phyloP scores from a whole-genome alignment of 768 basidiomycete genomes.

The Xerocomus potaroensis region DNA sequence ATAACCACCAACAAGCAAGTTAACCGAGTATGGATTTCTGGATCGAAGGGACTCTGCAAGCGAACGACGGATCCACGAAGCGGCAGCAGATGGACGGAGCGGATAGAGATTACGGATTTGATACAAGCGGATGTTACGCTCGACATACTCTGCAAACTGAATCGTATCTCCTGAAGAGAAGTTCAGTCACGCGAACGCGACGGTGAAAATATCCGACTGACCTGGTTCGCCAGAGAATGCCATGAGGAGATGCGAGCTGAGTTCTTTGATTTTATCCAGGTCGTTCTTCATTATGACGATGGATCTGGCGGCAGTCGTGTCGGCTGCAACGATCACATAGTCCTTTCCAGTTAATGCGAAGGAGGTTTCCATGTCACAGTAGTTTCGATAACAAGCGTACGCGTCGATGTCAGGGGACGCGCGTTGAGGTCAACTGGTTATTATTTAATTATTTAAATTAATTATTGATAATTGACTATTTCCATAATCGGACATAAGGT shows the following conservation, averaged over 20 bases:
- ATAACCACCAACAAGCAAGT: slow-evolving; percentile 89
- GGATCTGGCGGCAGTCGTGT: slow-evolving; percentile 83
- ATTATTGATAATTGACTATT: slow-evolving; percentile 1
- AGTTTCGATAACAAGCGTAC: slow-evolving; percentile 10
- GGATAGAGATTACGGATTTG: slow-evolving; percentile 92
- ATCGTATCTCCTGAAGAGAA: slow-evolving; percentile 76
- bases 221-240: slow-evolving; percentile 94
- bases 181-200: not conserved
- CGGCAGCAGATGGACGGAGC: slow-evolving; percentile 85
- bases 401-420: slow-evolving; percentile 25
- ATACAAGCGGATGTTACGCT: slow-evolving; percentile 93
- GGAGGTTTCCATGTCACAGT: slow-evolving; percentile 74
- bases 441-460: slow-evolving; percentile 9
- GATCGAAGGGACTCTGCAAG: slow-evolving; percentile 89
- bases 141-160: slow-evolving; percentile 94
- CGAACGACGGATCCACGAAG: slow-evolving; percentile 90
- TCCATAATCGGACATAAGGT: too few species aligned
- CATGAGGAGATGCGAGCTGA: slow-evolving; percentile 92
- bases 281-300: slow-evolving; percentile 98
- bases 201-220: slow-evolving; percentile 23
- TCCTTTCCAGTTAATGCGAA: slow-evolving; percentile 91
- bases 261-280: slow-evolving; percentile 92
- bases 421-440: slow-evolving; percentile 22
- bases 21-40: slow-evolving; percentile 83
- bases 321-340: slow-evolving; percentile 89